Evolutionary conservation across 306 rosid species (phyloP), one percentile per base, ranked within the genome.

Genomic region (Pterocarpus santalinus): DNA sequence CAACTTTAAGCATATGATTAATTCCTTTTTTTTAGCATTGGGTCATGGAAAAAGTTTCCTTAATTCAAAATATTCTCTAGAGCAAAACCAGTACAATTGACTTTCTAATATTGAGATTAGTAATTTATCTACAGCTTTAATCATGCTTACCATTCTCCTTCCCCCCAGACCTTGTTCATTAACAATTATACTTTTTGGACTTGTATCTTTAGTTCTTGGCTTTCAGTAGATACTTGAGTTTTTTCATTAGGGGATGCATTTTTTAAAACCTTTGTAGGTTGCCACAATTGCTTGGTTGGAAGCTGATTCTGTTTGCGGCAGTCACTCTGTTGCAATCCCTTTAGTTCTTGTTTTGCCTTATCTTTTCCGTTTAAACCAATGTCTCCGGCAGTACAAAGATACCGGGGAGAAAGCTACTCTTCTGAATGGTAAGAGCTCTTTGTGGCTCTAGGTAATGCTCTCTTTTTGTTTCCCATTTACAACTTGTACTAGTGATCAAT

Each of bases 201-300:
- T 52, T 69, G 34, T 69, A 53, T 69, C 36, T 69, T 51, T 80
- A 28, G 44, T 65, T 65, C 72, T 69, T 60, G 46, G 70, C 72
- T 74, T 62, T 30, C 33, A 11, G n/a, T 22, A 9, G 71, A 67
- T 81, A 61, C 58, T 88, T 81, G 65, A 56, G 51, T 77, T 84
- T 7, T 77, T 57, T 79, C 38, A 68, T 75, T 79, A 64, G 71
- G 75, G 74, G 66, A 49, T 80, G 55, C 44, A 12, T 36, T 69
- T 85, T 46, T 79, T 38, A 10, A 52, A 70, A 77, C 36, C 69
- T 41, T 56, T 87, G 85, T 87, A 96, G 99, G 99, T 96, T 88
- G 99, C 99, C 60, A 96, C 99, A 67, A 93, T 96, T 82, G 99
- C 98, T 36, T 96, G 99, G 98, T 90, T 96, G 84, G 99, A 96